Conservation (phyloP, 768 basidiomycete species). For the Tricholoma flavovirens region DNA sequence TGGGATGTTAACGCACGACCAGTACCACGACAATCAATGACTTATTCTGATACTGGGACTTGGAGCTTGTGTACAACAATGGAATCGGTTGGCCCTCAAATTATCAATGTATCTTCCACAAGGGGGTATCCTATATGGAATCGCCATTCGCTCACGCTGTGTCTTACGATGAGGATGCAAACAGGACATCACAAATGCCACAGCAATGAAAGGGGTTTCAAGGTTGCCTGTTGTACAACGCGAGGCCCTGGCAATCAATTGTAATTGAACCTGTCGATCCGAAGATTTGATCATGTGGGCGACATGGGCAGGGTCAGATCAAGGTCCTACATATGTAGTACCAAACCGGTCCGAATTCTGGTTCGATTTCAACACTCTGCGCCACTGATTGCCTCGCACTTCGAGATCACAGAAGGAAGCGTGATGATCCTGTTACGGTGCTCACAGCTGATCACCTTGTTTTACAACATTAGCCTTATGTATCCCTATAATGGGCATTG, state of each 20-base stretch:
- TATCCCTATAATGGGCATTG: slow-evolving; percentile 15
- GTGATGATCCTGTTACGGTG: slow-evolving; percentile 20
- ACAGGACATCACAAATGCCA: background rate
- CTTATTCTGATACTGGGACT: too few species aligned
- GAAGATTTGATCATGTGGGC: slow-evolving; percentile 21
- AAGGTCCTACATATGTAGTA: too few species aligned
- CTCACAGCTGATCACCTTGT: background rate
- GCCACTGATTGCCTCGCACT: background rate
- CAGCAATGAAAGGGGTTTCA: slow-evolving; percentile 5
- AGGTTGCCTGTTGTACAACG: slow-evolving; percentile 14
- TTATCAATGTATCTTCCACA: background rate
- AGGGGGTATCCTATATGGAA: slow-evolving; percentile 1
- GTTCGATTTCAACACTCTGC: slow-evolving; percentile 19
- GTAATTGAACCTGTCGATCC: slow-evolving; percentile 20
- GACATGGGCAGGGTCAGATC: background rate
- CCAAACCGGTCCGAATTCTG: slow-evolving; percentile 13
- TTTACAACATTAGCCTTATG: slow-evolving; percentile 15
- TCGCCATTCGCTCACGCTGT: background rate
- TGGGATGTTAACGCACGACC: too few species aligned
- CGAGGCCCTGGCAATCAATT: slow-evolving; percentile 21
- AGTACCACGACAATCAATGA: too few species aligned
- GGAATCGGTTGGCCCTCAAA: background rate
- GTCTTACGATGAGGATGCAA: background rate
- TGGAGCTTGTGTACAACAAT: background rate
- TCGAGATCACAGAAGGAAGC: slow-evolving; percentile 1